Evolutionary conservation across 306 rosid species (phyloP), one percentile per base, ranked within the genome.

Genomic region (Glycine tomentella): DNA sequence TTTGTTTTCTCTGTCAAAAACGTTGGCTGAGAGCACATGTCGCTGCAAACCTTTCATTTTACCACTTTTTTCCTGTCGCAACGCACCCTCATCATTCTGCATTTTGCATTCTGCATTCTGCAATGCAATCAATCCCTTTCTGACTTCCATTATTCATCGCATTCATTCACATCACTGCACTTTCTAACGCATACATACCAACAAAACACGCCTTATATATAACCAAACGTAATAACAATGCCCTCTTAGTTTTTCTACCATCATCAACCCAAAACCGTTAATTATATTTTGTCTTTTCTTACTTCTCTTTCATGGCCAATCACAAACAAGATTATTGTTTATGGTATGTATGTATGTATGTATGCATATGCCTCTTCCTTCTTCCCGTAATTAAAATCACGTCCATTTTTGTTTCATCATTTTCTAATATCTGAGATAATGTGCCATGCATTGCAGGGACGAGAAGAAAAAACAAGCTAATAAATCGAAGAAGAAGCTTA

Each of bases 1-100:
- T 42, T 42, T 4, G 5, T 6, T 61, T 61, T 61, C 9, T 33
- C 66, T 31, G 76, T 61, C 78, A 33, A 16, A 11, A 62, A 33
- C 8, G 44, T 75, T 79, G 80, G 91, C 74, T 34, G 86, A 70
- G 98, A 91, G 97, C 52, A 84, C 80, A 89, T 82, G 63, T 89
- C 90, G 97, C 90, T 80, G 72, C 38, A 15, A 14, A 75, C 46
- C 36, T 80, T 81, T 62, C 55, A 66, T 86, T 75, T 64, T 20
- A 72, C 81, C 89, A 87, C 10, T 9, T 1, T 52, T 17, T 52
- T 11, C 74, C 63, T 87, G 80, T 86, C 90, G 11, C 16, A 5
- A 4, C 49, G 11, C 16, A 31, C 0, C 42, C 40, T 61, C 42
- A 61, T 55, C 61, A 15, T 6, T 55, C 10, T 57, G 62, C 3